Conservation (phyloP, 306 rosid species). For the Corylus americana region DNA sequence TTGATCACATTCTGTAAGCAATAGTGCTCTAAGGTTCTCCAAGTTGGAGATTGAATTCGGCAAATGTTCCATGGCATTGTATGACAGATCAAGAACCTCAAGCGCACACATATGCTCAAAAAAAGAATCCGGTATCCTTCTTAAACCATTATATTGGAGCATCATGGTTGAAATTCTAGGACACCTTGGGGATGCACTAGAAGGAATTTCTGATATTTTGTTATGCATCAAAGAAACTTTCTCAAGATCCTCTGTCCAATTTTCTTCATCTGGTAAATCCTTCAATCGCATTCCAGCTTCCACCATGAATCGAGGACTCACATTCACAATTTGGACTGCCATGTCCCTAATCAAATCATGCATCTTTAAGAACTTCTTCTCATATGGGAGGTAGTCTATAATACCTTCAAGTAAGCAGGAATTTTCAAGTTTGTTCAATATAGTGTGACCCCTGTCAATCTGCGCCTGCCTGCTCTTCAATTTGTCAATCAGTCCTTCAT, state of each 20-base stretch:
- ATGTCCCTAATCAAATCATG: slow-evolving; percentile 27
- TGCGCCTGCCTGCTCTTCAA: not conserved
- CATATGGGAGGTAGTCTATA: no score
- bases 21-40: slow-evolving; percentile 7
- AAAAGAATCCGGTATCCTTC: slow-evolving; percentile 14
- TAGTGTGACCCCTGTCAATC: slow-evolving; percentile 6
- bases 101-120: slow-evolving; percentile 22
- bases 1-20: slow-evolving; percentile 1
- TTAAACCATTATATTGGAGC: not conserved
- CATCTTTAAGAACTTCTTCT: slow-evolving; percentile 7
- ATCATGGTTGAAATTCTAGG: slow-evolving; percentile 26
- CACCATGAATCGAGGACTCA: slow-evolving; percentile 13
- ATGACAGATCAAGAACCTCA: slow-evolving; percentile 19
- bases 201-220: slow-evolving; percentile 4
- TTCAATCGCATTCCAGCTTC: slow-evolving; percentile 4
- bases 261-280: slow-evolving; percentile 14
- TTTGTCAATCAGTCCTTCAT: slow-evolving; percentile 13
- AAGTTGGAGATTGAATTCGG: slow-evolving; percentile 22
- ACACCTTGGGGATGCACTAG: slow-evolving; percentile 8
- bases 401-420: slow-evolving; percentile 12
- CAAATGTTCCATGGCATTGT: slow-evolving; percentile 7
- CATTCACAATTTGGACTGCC: slow-evolving; percentile 10
- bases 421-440: slow-evolving; percentile 17
- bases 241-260: slow-evolving; percentile 16
- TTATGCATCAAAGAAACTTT: slow-evolving; percentile 23